These are phyloP conservation scores for Tilletia walkeri DNA, from an alignment of 1,284 basidiomycete genomes.

Conservation along the genomic window DNA sequence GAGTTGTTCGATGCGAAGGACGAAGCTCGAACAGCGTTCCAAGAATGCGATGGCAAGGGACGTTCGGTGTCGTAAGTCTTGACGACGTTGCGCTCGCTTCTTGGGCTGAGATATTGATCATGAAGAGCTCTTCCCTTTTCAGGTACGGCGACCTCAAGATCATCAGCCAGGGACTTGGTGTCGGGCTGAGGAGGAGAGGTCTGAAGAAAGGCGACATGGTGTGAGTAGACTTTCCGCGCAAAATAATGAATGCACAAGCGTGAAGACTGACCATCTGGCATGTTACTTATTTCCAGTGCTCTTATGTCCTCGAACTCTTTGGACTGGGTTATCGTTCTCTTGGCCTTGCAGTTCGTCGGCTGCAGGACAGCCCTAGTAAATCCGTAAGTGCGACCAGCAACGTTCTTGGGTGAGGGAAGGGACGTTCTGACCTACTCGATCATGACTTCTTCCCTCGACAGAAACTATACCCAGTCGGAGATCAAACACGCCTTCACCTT, in stretches of 20 bases:
- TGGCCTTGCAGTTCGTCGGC: constrained; percentile 3
- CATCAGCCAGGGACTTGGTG: neutral
- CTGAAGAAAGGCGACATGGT: constrained; percentile 11
- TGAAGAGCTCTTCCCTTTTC: neutral
- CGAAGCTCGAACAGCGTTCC: neutral
- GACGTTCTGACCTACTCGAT: neutral
- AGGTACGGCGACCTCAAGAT: constrained; percentile 8
- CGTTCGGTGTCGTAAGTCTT: neutral
- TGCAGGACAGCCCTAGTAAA: neutral
- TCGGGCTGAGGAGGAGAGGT: neutral
- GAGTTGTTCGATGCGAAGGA: neutral
- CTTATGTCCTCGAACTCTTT: neutral
- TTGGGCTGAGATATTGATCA: no score
- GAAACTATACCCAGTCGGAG: neutral
- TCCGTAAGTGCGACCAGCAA: neutral
- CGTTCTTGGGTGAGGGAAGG: no score
- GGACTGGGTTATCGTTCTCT: constrained; percentile 1
- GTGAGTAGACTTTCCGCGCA: neutral
- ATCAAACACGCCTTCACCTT: neutral
- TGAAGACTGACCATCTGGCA: neutral
- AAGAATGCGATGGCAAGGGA: neutral
- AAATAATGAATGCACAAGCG: no score
- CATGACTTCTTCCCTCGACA: neutral
- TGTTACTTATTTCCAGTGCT: neutral
- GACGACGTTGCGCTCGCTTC: no score